Evolutionary conservation across 345 rosid species (phyloP).

Genomic region (Microthlaspi erraticum): DNA sequence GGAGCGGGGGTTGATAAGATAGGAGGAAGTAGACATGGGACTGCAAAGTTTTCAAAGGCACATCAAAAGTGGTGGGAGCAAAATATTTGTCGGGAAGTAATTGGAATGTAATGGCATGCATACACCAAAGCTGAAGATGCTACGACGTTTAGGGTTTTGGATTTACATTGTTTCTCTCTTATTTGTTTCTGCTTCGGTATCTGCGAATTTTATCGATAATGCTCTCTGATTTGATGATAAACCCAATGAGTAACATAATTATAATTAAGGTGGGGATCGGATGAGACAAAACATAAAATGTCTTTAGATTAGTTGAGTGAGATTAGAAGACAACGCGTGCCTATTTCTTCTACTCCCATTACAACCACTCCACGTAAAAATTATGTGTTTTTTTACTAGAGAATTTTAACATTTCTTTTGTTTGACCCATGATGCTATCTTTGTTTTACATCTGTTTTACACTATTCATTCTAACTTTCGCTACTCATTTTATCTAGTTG

Average conservation of each 20-base stretch:
- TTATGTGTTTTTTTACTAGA: background rate
- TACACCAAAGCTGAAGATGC: conserved; percentile 69
- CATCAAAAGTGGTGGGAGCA: conserved; percentile 48
- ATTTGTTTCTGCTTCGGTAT: conserved; percentile 36
- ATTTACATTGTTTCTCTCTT: conserved; percentile 31
- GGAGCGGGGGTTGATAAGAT: conserved; percentile 28
- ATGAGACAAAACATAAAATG: conserved; percentile 45
- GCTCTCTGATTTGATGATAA: conserved; percentile 34
- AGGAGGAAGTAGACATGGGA: conserved; percentile 23
- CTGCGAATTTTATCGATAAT: conserved; percentile 38
- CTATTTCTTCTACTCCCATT: conserved; percentile 35
- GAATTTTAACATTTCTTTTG: background rate
- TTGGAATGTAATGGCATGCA: conserved; percentile 82
- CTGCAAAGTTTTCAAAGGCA: conserved; percentile 39
- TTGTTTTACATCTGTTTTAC: background rate
- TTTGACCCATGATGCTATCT: conserved; percentile 11
- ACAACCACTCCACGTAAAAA: conserved; percentile 48
- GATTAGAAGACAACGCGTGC: conserved; percentile 47
- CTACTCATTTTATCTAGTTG: too few species aligned
- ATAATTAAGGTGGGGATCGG: conserved; percentile 37
- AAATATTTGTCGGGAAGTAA: conserved; percentile 55
- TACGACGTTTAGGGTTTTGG: conserved; percentile 49
- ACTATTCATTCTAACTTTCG: background rate
- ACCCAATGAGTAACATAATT: conserved; percentile 26
- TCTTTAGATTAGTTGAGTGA: conserved; percentile 44